phyloP scores from a whole-genome alignment of 768 basidiomycete genomes.

The Pisolithus orientalis region DNA sequence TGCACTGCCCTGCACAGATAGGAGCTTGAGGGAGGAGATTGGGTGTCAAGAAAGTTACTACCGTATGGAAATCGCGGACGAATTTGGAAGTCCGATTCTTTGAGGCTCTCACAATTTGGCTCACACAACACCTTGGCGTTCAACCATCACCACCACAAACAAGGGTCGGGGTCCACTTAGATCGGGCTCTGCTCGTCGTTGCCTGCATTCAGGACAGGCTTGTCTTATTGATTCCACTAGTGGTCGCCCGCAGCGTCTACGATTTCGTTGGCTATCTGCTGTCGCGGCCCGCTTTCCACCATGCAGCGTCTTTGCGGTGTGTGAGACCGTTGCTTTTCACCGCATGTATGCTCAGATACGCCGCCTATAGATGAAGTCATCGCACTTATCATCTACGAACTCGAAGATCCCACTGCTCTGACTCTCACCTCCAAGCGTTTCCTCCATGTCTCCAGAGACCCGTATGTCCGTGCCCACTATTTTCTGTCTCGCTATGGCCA shows the following conservation, averaged over 20 bases:
- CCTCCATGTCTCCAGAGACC: slow-evolving; percentile 58
- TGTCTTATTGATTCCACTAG: slow-evolving; percentile 1
- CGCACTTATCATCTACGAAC: slow-evolving; percentile 67
- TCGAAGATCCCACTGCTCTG: slow-evolving; percentile 57
- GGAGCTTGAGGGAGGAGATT: too few species aligned
- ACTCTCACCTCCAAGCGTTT: slow-evolving; percentile 54
- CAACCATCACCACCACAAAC: slow-evolving; percentile 31
- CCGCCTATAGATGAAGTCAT: slow-evolving; percentile 51
- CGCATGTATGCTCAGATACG: slow-evolving; percentile 4
- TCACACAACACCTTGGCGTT: slow-evolving; percentile 27
- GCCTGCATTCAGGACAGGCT: neutral
- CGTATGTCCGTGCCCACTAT: slow-evolving; percentile 72
- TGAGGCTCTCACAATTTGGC: slow-evolving; percentile 18
- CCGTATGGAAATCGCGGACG: slow-evolving; percentile 20
- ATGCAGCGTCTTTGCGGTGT: slow-evolving; percentile 68
- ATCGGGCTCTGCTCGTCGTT: slow-evolving; percentile 3
- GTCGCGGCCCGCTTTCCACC: slow-evolving; percentile 5
- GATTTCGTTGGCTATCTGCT: neutral
- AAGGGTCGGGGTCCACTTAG: slow-evolving; percentile 13
- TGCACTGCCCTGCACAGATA: too few species aligned
- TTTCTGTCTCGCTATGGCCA: slow-evolving; percentile 70
- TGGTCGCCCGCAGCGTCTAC: neutral
- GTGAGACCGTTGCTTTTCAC: slow-evolving; percentile 22
- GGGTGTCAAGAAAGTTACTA: neutral
- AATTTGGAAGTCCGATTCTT: slow-evolving; percentile 33